Percentiles rank a stretch among this genome's conserved stretches.
These are phyloP conservation scores for Parathielavia hyrcaniae DNA, from an alignment of 495 filamentous ascomycete genomes.

Conservation along the genomic window DNA sequence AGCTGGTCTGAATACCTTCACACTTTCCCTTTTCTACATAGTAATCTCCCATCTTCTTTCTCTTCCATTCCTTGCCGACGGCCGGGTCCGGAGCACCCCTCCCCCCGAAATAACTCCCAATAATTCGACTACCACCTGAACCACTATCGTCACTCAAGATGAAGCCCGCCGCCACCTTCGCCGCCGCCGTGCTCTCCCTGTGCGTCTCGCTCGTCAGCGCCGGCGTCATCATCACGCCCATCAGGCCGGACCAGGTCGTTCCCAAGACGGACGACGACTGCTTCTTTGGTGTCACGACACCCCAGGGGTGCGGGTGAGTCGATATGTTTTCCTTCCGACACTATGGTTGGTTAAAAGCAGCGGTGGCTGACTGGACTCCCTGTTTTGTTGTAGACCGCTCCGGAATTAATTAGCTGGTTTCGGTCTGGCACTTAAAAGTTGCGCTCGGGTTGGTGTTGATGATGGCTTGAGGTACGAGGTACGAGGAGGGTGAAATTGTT, in stretches of 20 bases:
- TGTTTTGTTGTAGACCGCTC: conserved; percentile 6
- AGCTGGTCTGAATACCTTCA: conserved; percentile 26
- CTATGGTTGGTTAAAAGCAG: neutral
- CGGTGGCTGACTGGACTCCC: neutral
- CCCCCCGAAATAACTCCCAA: neutral
- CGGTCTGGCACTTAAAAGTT: neutral
- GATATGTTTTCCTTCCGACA: neutral
- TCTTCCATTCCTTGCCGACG: neutral
- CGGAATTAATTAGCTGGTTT: neutral
- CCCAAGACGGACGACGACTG: conserved; percentile 38
- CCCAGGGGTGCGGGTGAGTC: conserved; percentile 45
- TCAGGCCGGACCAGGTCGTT: conserved; percentile 41
- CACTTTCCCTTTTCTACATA: neutral
- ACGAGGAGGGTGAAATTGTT: no score
- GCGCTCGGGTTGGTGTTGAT: no score
- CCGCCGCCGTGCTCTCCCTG: conserved; percentile 32
- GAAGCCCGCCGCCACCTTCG: conserved; percentile 34
- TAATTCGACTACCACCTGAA: neutral
- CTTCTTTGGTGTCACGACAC: conserved; percentile 46
- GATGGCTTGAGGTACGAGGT: no score
- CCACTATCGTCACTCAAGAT: conserved; percentile 27
- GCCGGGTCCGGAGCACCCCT: neutral
- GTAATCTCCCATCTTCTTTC: no score
- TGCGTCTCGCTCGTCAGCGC: conserved; percentile 43
- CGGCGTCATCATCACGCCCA: conserved; percentile 44